phyloP scores from a whole-genome alignment of 352 stramenopile genomes.

The Phytopythium ostracodes region DNA sequence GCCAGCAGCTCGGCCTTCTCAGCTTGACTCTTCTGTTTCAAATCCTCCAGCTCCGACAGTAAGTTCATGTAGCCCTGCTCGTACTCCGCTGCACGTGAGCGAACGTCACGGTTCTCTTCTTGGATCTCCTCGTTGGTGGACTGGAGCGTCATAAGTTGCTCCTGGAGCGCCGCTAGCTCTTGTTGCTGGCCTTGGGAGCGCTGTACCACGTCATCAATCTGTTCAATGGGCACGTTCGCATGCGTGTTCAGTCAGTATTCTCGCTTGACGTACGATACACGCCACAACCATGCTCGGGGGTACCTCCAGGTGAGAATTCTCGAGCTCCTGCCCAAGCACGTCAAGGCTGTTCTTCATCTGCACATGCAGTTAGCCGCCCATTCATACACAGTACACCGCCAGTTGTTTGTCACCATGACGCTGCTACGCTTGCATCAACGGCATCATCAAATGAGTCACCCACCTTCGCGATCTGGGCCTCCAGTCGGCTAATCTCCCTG shows the following conservation, averaged over 20 bases:
- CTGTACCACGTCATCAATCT: slow-evolving; percentile 41
- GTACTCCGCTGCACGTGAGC: slow-evolving; percentile 48
- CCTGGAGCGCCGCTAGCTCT: slow-evolving; percentile 26
- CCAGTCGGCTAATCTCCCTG: slow-evolving; percentile 17
- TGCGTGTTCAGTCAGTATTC: neutral
- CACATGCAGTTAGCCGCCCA: neutral
- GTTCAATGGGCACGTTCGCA: neutral
- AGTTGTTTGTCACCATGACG: neutral
- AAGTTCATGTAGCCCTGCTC: slow-evolving; percentile 64
- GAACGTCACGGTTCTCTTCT: slow-evolving; percentile 31
- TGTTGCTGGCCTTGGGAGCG: slow-evolving; percentile 32
- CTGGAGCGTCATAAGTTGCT: slow-evolving; percentile 23
- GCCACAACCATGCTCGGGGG: neutral
- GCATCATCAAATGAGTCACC: neutral
- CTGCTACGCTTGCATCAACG: neutral
- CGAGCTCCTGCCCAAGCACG: slow-evolving; percentile 43
- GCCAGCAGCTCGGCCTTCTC: slow-evolving; percentile 47
- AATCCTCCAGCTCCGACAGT: slow-evolving; percentile 43
- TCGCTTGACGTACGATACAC: neutral
- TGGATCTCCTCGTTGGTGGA: slow-evolving; percentile 35
- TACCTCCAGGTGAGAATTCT: slow-evolving; percentile 52
- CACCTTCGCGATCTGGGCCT: slow-evolving; percentile 24
- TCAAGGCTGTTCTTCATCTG: slow-evolving; percentile 33
- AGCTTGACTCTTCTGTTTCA: slow-evolving; percentile 38
- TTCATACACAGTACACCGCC: neutral